phyloP scores from a whole-genome alignment of 371 early-diverging fungal genomes.

The Batkoa obscura region DNA sequence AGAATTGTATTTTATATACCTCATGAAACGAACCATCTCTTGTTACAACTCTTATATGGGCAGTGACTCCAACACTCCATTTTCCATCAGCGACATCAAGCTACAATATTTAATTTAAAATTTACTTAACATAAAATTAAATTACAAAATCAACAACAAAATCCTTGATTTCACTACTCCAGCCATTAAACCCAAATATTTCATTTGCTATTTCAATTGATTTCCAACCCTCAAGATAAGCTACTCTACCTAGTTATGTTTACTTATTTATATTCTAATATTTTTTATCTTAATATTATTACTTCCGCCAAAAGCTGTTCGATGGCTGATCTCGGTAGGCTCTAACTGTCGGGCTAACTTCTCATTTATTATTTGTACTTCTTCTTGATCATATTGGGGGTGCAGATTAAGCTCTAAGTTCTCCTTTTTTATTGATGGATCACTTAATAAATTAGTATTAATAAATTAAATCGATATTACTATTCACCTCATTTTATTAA shows the following conservation, averaged over 20 bases:
- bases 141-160: constrained; percentile 62
- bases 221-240: constrained; percentile 86
- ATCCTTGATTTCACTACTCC: constrained; percentile 68
- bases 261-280: neutral
- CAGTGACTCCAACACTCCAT: constrained; percentile 58
- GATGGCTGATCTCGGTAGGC: neutral
- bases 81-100: constrained; percentile 23
- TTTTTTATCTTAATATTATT: neutral
- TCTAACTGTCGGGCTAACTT: too few relatives aligned
- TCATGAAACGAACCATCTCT: constrained; percentile 89
- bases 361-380: too few relatives aligned
- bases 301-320: neutral
- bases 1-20: constrained; percentile 18
- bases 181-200: constrained; percentile 96
- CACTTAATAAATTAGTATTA: too few relatives aligned
- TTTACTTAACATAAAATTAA: constrained; percentile 8
- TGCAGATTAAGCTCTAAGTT: too few relatives aligned
- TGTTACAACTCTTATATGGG: constrained; percentile 69
- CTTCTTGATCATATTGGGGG: too few relatives aligned
- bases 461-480: too few relatives aligned
- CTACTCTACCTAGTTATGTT: constrained; percentile 1
- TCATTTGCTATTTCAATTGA: constrained; percentile 86
- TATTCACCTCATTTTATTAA: too few relatives aligned
- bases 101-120: constrained; percentile 16
- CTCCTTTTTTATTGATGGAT: too few relatives aligned